These are phyloP conservation scores for Dissophora globulifera DNA, from an alignment of 192 early-diverging fungal species.

Conservation along the genomic window DNA sequence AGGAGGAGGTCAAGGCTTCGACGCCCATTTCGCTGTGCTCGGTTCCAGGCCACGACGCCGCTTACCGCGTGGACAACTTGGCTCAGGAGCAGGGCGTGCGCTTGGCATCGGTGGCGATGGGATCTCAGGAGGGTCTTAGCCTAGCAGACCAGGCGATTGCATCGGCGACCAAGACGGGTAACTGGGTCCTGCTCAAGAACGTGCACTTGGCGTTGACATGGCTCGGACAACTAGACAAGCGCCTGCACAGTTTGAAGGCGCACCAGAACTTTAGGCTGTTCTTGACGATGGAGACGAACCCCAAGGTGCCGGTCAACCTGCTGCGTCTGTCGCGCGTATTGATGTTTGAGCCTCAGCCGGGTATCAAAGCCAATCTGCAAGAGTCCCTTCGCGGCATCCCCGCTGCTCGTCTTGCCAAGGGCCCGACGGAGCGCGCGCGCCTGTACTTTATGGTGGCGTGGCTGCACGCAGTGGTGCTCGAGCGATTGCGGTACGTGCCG, in stretches of 20 bases:
- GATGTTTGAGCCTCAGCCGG: slow-evolving; percentile 96
- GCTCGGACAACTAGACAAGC: slow-evolving; percentile 96
- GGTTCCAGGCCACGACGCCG: slow-evolving; percentile 95
- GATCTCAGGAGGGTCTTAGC: slow-evolving; percentile 92
- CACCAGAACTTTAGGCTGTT: slow-evolving; percentile 92
- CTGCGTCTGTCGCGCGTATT: slow-evolving; percentile 90
- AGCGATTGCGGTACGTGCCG: slow-evolving; percentile 96
- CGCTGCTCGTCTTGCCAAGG: slow-evolving; percentile 61
- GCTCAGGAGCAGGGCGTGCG: slow-evolving; percentile 70
- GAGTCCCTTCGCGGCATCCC: slow-evolving; percentile 82
- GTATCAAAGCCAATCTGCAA: slow-evolving; percentile 92
- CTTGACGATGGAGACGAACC: slow-evolving; percentile 97
- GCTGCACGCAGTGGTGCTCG: slow-evolving; percentile 94
- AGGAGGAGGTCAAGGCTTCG: slow-evolving; percentile 73
- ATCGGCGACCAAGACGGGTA: slow-evolving; percentile 80
- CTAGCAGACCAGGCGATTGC: slow-evolving; percentile 93
- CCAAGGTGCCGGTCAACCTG: slow-evolving; percentile 94
- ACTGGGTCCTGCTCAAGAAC: slow-evolving; percentile 98
- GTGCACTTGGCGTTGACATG: slow-evolving; percentile 96
- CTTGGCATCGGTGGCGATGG: slow-evolving; percentile 94
- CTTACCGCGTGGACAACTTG: slow-evolving; percentile 92
- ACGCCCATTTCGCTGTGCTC: slow-evolving; percentile 94
- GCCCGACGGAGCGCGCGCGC: slow-evolving; percentile 87
- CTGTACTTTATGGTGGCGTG: slow-evolving; percentile 96
- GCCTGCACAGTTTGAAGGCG: slow-evolving; percentile 86